A percentile compares a stretch with the other conserved stretches of the same genome.
Evolutionary conservation across 352 stramenopile genomes (phyloP).

Genomic region (Phytophthora ohioensis): DNA sequence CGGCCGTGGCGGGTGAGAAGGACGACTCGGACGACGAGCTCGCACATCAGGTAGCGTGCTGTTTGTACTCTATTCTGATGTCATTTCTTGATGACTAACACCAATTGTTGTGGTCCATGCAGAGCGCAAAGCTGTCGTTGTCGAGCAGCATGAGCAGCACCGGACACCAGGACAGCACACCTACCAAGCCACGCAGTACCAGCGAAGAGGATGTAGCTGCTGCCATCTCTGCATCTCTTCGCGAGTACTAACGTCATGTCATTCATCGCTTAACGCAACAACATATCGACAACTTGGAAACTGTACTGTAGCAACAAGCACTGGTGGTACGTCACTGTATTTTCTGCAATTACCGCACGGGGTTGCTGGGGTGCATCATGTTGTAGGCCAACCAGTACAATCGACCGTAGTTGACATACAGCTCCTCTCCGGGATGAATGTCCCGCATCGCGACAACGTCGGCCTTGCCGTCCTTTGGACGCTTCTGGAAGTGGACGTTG

Average conservation of each 20-base stretch:
- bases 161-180: conserved; percentile 29
- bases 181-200: conserved; percentile 41
- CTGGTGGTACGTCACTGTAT: conserved; percentile 21
- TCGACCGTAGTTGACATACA: conserved; percentile 87
- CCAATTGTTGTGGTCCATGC: not conserved
- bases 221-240: conserved; percentile 68
- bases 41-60: conserved; percentile 44
- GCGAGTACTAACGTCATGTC: conserved; percentile 61
- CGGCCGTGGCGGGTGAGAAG: conserved; percentile 25
- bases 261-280: conserved; percentile 4
- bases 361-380: conserved; percentile 63
- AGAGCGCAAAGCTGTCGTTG: conserved; percentile 55
- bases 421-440: conserved; percentile 67
- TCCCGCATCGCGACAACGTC: conserved; percentile 68
- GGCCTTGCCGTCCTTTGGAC: conserved; percentile 53
- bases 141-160: conserved; percentile 43
- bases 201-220: conserved; percentile 74
- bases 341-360: conserved; percentile 49
- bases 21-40: conserved; percentile 54
- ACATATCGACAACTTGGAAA: not conserved
- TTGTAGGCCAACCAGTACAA: conserved; percentile 88
- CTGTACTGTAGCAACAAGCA: not conserved
- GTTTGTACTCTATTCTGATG: not conserved
- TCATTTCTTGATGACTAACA: not conserved
- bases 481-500: conserved; percentile 85